Percentiles rank a stretch among this genome's conserved stretches.
Conservation (phyloP, 495 filamentous ascomycete species). For the Podospora pseudocomata region DNA sequence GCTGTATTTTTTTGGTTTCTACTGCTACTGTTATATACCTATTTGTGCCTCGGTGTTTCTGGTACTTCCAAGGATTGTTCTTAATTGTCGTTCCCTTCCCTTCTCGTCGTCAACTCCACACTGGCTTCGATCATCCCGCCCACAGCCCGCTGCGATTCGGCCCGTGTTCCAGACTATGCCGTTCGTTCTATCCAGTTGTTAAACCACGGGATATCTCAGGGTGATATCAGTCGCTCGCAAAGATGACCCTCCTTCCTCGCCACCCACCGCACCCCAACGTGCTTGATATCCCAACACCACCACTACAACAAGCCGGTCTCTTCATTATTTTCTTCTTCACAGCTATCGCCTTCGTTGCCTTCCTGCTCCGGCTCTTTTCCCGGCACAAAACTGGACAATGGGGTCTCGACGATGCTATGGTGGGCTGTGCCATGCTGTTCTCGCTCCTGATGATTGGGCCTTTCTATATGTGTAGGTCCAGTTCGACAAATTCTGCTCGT, state of each 20-base stretch:
- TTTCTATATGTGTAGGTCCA: slow-evolving; percentile 19
- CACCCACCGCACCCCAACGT: slow-evolving; percentile 11
- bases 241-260: slow-evolving; percentile 13
- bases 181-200: neutral
- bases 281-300: slow-evolving; percentile 16
- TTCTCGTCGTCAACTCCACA: neutral
- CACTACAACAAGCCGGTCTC: slow-evolving; percentile 12
- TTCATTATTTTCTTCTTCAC: slow-evolving; percentile 21
- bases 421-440: slow-evolving; percentile 12
- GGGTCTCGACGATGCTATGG: slow-evolving; percentile 16
- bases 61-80: neutral
- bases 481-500: neutral
- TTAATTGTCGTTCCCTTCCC: neutral
- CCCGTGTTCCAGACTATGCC: neutral
- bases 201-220: neutral
- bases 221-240: neutral
- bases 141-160: neutral
- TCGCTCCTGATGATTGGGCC: slow-evolving; percentile 18
- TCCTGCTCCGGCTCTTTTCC: slow-evolving; percentile 7
- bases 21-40: neutral
- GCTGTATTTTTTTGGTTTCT: neutral
- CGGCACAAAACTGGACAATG: slow-evolving; percentile 6
- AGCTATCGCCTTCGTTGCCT: slow-evolving; percentile 10
- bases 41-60: neutral
- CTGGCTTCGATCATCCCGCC: neutral